Base-by-base conservation (phyloP, 108 stramenopile genomes). In the Cyclotella sp. region DNA sequence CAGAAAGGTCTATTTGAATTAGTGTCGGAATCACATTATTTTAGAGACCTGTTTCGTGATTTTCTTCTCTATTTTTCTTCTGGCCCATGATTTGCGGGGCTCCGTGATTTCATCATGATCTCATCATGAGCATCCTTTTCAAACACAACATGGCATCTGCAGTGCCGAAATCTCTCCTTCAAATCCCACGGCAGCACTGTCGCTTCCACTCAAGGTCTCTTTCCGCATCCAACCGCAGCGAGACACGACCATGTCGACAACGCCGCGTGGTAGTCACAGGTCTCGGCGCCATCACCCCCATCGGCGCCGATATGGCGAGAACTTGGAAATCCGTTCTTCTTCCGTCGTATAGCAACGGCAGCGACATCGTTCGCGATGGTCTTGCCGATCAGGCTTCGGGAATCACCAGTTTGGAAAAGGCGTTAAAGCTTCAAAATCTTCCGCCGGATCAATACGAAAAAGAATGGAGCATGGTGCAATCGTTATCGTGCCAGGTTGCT, bases 241-340 rank as follows among this genome's bases (percentile, higher is more conserved):
- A 51, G 18, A 19, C 49, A 19, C 49, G 19, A 3, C 18, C 18
- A 42, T 62, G 3, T 27, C 61, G 19, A 62, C 61, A 34, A 52
- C 88, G 96, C 19, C 88, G 97, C 29, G 97, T 99, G 0, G 98
- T 97, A 14, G 93, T 99, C 14, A 98, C 97, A 15, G 97, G 97
- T 8, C 81, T 97, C 26, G 98, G 98, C 21, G 85, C 89, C 40
- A 87, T 97, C 52, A 90, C 92, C 18, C 98, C 98, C 16, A 79
- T 98, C 40, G 98, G 97, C 45, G 64, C 68, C 21, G 90, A 92
- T 29, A 76, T 93, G 62, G 51, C 52, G 39, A 73, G 85, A 19
- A 83, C 93, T 1, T 98, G 97, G 96, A 54, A 85, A 30, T 55
- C 81, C 2, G 72, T 97, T 13, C 70, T 86, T 72, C 49, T 40